phyloP scores from a whole-genome alignment of 2,329 filamentous ascomycete genomes.

The Xylaria sp. region DNA sequence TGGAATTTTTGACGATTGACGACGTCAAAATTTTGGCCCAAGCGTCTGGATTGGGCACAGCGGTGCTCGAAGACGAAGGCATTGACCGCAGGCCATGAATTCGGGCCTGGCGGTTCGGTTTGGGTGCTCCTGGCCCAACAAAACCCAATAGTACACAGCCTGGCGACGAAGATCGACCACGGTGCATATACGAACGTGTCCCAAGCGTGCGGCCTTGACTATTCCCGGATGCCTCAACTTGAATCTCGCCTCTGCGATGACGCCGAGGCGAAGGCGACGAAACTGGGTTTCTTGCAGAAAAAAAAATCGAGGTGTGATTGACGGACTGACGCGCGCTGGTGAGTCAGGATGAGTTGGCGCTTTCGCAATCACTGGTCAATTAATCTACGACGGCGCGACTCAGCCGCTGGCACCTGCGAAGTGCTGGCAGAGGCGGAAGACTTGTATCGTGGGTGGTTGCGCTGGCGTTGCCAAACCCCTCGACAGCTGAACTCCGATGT shows the following conservation, averaged over 20 bases:
- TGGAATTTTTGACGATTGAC: slow-evolving; percentile 11
- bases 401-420: slow-evolving; percentile 4
- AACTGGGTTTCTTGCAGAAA: background rate
- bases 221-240: background rate
- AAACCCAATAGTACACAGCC: slow-evolving; percentile 15
- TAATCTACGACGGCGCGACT: background rate
- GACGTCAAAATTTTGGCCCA: slow-evolving; percentile 12
- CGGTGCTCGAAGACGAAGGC: slow-evolving; percentile 8
- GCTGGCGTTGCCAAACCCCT: slow-evolving; percentile 1
- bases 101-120: slow-evolving; percentile 16
- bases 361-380: slow-evolving; percentile 5
- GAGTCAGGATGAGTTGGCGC: slow-evolving; percentile 37
- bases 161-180: slow-evolving; percentile 13
- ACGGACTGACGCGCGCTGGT: slow-evolving; percentile 4
- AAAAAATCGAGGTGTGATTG: slow-evolving; percentile 1
- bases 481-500: slow-evolving; percentile 4
- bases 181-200: slow-evolving; percentile 21
- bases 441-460: background rate
- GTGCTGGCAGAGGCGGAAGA: background rate
- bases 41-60: background rate
- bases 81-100: slow-evolving; percentile 5
- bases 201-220: slow-evolving; percentile 9
- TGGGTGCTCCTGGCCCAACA: slow-evolving; percentile 31
- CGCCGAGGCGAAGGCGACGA: slow-evolving; percentile 12
- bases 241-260: background rate